Percentiles rank a stretch among this genome's conserved stretches.
phyloP scores from a whole-genome alignment of 2,329 filamentous ascomycete species.

The Diaporthe eres region DNA sequence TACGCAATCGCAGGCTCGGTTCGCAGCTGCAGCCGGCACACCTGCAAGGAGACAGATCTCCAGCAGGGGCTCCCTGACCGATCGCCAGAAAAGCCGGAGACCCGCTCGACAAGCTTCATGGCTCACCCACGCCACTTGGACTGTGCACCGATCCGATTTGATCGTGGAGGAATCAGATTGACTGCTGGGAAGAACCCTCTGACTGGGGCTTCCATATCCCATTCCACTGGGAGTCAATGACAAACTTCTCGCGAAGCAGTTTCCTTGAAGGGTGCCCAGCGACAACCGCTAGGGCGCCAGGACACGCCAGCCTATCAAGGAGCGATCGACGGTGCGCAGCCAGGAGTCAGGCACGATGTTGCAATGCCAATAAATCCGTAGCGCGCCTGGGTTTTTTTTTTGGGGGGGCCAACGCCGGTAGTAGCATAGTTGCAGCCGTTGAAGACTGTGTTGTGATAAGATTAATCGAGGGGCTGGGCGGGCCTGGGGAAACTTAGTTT shows the following conservation, averaged over 20 bases:
- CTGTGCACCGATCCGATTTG: conserved; percentile 31
- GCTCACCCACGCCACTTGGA: conserved; percentile 15
- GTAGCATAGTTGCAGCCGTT: conserved; percentile 19
- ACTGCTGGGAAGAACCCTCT: background rate
- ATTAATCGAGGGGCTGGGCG: conserved; percentile 36
- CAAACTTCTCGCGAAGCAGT: background rate
- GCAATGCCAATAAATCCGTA: conserved; percentile 2
- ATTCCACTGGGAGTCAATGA: background rate
- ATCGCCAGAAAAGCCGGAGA: conserved; percentile 25
- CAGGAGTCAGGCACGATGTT: conserved; percentile 6
- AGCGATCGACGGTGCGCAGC: background rate
- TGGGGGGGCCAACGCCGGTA: background rate
- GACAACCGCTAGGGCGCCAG: background rate
- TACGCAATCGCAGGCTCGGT: background rate
- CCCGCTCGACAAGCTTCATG: conserved; percentile 33
- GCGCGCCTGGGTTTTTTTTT: background rate
- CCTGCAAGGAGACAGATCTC: conserved; percentile 16
- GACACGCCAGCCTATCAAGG: background rate
- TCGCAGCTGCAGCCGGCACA: background rate
- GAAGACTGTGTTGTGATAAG: conserved; percentile 13
- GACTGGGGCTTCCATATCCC: too few species aligned
- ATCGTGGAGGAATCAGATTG: background rate
- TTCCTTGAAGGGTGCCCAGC: background rate
- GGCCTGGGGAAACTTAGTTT: conserved; percentile 36
- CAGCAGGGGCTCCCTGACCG: conserved; percentile 29